Evolutionary conservation across 768 basidiomycete species (phyloP).

Genomic region (Suillus ampliporus): DNA sequence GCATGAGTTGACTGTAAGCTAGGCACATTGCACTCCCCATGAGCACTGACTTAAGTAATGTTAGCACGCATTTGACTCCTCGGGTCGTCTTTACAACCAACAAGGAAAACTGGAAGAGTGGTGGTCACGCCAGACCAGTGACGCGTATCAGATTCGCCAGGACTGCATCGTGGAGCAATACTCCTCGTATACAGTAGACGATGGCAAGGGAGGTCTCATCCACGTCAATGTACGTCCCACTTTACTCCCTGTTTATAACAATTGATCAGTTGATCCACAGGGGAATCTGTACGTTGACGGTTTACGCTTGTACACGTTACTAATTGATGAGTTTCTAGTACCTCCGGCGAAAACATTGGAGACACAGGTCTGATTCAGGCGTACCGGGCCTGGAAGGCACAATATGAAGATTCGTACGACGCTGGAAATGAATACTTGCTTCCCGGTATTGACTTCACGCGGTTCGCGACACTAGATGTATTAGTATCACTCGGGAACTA

Average conservation of each 20-base stretch:
- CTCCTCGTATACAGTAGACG: conserved; percentile 85
- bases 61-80: conserved; percentile 90
- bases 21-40: not conserved
- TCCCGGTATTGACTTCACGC: conserved; percentile 79
- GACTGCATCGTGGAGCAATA: conserved; percentile 93
- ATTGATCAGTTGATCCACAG: conserved; percentile 39
- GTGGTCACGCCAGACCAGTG: conserved; percentile 91
- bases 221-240: conserved; percentile 75
- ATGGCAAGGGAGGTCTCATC: conserved; percentile 82
- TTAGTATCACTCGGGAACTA: not conserved
- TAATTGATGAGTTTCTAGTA: conserved; percentile 50
- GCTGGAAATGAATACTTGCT: conserved; percentile 73
- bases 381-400: conserved; percentile 89
- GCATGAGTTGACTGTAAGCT: conserved; percentile 85
- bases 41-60: not conserved
- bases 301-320: not conserved
- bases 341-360: conserved; percentile 91
- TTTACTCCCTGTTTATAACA: conserved; percentile 4
- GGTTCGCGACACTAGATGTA: conserved; percentile 44
- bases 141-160: conserved; percentile 81
- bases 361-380: conserved; percentile 86
- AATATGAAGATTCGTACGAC: conserved; percentile 62
- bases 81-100: conserved; percentile 90
- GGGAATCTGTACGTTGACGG: conserved; percentile 68
- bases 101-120: conserved; percentile 86